Evolutionary conservation across 495 filamentous ascomycete genomes (phyloP).

Genomic region (Aspergillus heteromorphus): DNA sequence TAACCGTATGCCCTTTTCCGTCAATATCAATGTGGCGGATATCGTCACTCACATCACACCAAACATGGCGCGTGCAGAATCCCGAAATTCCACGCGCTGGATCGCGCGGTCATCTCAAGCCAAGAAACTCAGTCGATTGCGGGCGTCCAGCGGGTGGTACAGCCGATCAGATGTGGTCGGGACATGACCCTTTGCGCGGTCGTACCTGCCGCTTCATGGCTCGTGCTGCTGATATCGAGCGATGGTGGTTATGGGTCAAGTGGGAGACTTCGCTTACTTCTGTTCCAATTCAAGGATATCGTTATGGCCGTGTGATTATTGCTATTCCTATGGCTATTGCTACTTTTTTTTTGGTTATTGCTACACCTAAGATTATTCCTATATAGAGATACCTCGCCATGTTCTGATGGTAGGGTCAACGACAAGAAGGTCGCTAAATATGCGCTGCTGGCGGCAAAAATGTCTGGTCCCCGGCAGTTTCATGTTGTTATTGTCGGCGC

Average conservation of each 20-base stretch:
- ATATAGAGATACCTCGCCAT: neutral
- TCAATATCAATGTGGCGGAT: too few relatives aligned
- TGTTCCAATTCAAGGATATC: neutral
- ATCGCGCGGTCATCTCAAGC: neutral
- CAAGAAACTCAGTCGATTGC: neutral
- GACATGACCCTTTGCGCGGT: neutral
- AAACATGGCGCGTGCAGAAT: neutral
- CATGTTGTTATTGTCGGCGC: conserved; percentile 10
- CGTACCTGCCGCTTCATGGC: neutral
- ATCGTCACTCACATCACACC: too few relatives aligned
- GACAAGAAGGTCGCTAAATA: neutral
- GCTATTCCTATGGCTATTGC: too few relatives aligned
- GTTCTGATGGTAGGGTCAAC: neutral
- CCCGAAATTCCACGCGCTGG: neutral
- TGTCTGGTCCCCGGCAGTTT: neutral
- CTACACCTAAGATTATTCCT: neutral
- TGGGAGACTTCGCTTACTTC: neutral
- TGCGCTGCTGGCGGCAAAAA: neutral
- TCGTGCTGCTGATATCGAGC: neutral
- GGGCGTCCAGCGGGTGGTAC: neutral
- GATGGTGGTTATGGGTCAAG: too few relatives aligned
- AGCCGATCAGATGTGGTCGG: neutral
- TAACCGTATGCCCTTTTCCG: too few relatives aligned
- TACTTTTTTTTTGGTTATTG: too few relatives aligned
- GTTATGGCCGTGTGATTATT: neutral